Base-by-base conservation (phyloP, 331 rosid genomes). In the Acacia concinna region DNA sequence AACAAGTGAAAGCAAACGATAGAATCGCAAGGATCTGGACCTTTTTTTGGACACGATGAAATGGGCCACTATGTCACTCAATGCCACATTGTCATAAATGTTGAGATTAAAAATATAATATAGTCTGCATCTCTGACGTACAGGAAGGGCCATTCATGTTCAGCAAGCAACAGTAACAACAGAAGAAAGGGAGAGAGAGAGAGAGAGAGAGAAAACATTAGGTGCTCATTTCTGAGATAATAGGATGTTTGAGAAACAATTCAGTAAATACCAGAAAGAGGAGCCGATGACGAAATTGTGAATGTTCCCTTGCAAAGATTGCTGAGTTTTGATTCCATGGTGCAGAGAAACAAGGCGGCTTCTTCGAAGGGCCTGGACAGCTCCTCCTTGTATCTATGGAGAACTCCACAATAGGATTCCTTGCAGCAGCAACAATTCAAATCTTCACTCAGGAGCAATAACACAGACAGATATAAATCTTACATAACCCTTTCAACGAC, bases 351-450 rank as follows among this genome's bases (percentile, higher is more conserved):
- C 67, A 82, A 54, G 32, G 91, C 77, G 0, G 98, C 97, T 86
- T 92, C 97, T 41, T 87, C 54, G 77, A 90, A 86, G 13, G 91
- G 93, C 75, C 82, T 92, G 11, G 92, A 87, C 68, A 94, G 60
- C 82, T 92, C 97, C 77, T 92, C 89, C 78, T 83, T 89, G 78
- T 77, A 94, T 81, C 79, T 84, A 62, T 80, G 90, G 68, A 94
- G 92, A 81, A 91, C 76, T 81, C 81, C 78, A 51, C 90, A 82
- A 80, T 88, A 94, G 13, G 95, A 86, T 71, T 90, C 94, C 98
- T 93, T 59, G 44, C 41, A 83, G 68, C 14, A 63, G 34, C 31
- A 52, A 71, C 56, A 63, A 46, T 35, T 60, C 47, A 81, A 60
- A 15, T 47, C 57, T 38, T 62, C 51, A 20, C 30, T 78, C 25